Base-by-base conservation (phyloP, 768 basidiomycete species). In the Termitomyces sp. region DNA sequence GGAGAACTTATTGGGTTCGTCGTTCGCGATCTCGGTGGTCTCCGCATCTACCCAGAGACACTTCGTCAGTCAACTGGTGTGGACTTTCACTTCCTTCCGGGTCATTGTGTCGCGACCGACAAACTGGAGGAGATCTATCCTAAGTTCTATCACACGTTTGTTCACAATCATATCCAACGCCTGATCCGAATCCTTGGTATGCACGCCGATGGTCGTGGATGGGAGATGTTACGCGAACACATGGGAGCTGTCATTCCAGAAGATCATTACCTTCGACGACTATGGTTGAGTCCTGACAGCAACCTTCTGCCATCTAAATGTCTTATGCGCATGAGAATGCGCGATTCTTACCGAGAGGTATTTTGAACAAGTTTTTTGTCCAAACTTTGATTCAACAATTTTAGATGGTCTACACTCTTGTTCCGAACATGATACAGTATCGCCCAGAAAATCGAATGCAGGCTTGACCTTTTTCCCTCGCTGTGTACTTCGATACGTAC, bases 141-240 rank as follows among this genome's bases (percentile, higher is more conserved):
- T 10, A 83, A 82, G 60, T 79, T 84, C 64, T 83, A 85, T 62
- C 82, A 84, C 65, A 84, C 82, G 1, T 78, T 83, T 51, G 71
- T 85, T 18, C 82, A 84, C 65, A 83, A 81, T 66, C 83, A 85
- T 59, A 69, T 84, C 22, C 83, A 85, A 66, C 77, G 82, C 20
- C 65, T 85, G 32, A 80, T 81, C 22, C 75, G 83, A 28, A 67
- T 83, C 8, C 75, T 85, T 20, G 78, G 74, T 3, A 64, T 83
- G 60, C 83, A 85, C 63, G 69, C 73, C 55, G 74, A 79, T 63
- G 83, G 82, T 3, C 65, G 68, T 38, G 83, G 80, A 10, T 84
- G 80, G 79, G 74, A 72, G 51, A 71, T 80, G 55, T 70, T 85
- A 22, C 72, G 82, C 59, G 63, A 67, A 50, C 75, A 80, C 57